A percentile compares a stretch with the other conserved stretches of the same genome.
Evolutionary conservation across 257 asterid species (phyloP).

Genomic region (Forsythia viridissima): DNA sequence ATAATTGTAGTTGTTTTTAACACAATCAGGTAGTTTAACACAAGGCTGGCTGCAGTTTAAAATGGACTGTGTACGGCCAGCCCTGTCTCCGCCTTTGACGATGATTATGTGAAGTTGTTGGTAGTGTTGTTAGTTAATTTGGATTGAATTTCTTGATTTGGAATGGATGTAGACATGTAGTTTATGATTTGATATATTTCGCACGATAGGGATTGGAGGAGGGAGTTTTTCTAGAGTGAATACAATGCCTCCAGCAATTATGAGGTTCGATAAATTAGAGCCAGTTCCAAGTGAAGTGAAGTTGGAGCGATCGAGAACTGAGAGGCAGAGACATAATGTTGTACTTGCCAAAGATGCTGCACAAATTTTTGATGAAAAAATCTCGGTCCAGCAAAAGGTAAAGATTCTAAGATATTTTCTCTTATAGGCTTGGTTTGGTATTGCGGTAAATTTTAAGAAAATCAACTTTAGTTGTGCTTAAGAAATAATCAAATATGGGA

Average conservation of each 20-base stretch:
- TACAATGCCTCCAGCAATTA: conserved; percentile 50
- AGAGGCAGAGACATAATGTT: conserved; percentile 52
- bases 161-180: not conserved
- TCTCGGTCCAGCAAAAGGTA: conserved; percentile 85
- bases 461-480: not conserved
- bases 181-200: conserved; percentile 16
- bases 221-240: conserved; percentile 43
- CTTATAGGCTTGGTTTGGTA: not conserved
- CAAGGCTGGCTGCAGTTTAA: too few species aligned
- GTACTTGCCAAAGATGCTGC: conserved; percentile 72
- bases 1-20: too few species aligned
- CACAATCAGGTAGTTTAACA: too few species aligned
- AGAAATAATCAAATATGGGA: not conserved
- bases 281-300: conserved; percentile 30
- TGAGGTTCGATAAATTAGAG: conserved; percentile 44
- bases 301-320: conserved; percentile 70
- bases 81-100: too few species aligned
- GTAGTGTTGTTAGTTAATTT: conserved; percentile 14
- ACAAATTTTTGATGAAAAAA: conserved; percentile 67
- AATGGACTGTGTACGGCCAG: too few species aligned
- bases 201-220: conserved; percentile 47
- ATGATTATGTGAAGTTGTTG: not conserved
- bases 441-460: not conserved
- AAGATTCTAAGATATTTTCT: not conserved
- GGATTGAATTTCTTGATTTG: conserved; percentile 2